These are phyloP conservation scores for Penicillium janthinellum DNA, from an alignment of 2,329 filamentous ascomycete species.

Conservation along the genomic window DNA sequence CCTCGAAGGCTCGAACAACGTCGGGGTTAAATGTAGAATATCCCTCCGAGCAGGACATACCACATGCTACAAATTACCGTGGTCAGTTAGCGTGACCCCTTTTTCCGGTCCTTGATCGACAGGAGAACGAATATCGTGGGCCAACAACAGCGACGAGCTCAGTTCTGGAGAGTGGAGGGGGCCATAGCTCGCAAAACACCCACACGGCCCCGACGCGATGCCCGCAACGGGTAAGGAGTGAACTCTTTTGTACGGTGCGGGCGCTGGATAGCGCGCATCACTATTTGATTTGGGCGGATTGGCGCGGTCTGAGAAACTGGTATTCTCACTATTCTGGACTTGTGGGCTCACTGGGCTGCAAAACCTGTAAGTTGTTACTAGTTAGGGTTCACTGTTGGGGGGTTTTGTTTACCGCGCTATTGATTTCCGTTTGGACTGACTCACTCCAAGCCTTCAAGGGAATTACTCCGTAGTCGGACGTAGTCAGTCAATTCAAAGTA, in stretches of 20 bases:
- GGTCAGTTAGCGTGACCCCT: conserved; percentile 1
- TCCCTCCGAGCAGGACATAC: not conserved
- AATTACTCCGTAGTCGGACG: not conserved
- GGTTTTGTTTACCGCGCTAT: not conserved
- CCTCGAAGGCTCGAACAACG: not conserved
- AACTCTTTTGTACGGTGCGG: conserved; percentile 7
- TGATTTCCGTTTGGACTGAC: not conserved
- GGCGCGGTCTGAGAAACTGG: conserved; percentile 10
- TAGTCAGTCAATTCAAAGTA: not conserved
- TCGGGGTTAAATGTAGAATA: not conserved
- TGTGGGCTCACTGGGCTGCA: not conserved
- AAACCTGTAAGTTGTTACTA: too few relatives aligned
- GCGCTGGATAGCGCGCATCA: conserved; percentile 18
- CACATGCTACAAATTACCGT: conserved; percentile 1
- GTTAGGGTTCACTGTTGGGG: not conserved
- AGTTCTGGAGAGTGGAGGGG: not conserved
- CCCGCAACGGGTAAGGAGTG: conserved; percentile 8
- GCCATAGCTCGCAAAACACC: not conserved
- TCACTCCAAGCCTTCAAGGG: too few relatives aligned
- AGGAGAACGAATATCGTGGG: conserved; percentile 19
- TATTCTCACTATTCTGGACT: not conserved
- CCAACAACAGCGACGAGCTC: not conserved
- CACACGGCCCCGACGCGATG: conserved; percentile 7
- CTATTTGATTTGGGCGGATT: conserved; percentile 12
- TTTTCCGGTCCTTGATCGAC: conserved; percentile 21